Evolutionary conservation across 31 red algal genomes (phyloP).

Genomic region (Asparagopsis taxiformis): DNA sequence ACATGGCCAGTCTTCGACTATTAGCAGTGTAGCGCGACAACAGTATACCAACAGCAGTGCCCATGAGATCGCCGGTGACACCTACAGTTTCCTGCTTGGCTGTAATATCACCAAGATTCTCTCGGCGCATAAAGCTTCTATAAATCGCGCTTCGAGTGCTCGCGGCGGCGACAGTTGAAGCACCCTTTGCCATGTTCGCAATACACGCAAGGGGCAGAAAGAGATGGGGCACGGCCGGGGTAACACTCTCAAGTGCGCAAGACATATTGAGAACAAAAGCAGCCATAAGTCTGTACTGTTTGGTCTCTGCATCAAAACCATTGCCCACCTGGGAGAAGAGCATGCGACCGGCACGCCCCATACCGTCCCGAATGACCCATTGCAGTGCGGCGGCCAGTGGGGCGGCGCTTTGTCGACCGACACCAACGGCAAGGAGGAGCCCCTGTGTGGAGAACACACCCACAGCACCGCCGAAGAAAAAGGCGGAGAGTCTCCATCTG

Average conservation of each 20-base stretch:
- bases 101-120: conserved; percentile 96
- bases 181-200: conserved; percentile 96
- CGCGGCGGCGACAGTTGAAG: conserved; percentile 83
- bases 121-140: conserved; percentile 85
- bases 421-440: conserved; percentile 85
- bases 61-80: conserved; percentile 85
- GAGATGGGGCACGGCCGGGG: conserved; percentile 69
- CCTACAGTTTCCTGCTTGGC: conserved; percentile 93
- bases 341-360: conserved; percentile 86
- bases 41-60: conserved; percentile 86
- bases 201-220: conserved; percentile 90
- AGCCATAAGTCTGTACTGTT: conserved; percentile 87
- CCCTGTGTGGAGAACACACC: conserved; percentile 92
- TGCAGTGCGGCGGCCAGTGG: conserved; percentile 90
- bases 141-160: conserved; percentile 90
- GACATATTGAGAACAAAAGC: conserved; percentile 85
- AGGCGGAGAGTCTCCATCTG: conserved; percentile 75
- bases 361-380: conserved; percentile 97
- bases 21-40: conserved; percentile 64
- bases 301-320: conserved; percentile 94
- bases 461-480: conserved; percentile 86
- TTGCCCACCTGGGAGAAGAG: conserved; percentile 86
- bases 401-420: conserved; percentile 79
- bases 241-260: conserved; percentile 85
- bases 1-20: conserved; percentile 39